Conservation (phyloP, 768 basidiomycete species). For the Trametes sanguinea region DNA sequence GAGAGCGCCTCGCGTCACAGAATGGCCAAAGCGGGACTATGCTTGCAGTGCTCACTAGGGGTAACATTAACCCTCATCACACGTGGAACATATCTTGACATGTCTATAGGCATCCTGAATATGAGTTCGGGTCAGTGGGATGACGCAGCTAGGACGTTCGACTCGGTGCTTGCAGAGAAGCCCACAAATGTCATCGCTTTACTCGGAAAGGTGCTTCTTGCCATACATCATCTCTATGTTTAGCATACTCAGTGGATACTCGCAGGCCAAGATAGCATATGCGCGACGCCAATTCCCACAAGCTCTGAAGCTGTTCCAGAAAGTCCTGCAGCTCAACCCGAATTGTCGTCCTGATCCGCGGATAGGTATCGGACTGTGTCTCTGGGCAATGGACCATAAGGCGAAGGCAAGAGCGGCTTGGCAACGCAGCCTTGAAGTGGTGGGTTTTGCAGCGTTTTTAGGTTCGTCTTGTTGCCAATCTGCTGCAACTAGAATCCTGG, state of each 20-base stretch:
- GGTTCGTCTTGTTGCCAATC: background rate
- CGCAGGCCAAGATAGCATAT: constrained; percentile 80
- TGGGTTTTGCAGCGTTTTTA: constrained; percentile 40
- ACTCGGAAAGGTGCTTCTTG: constrained; percentile 67
- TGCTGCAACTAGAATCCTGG: constrained; percentile 59
- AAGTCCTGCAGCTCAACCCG: constrained; percentile 76
- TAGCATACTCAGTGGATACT: constrained; percentile 1
- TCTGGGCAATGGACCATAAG: constrained; percentile 88
- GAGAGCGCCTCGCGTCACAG: constrained; percentile 54
- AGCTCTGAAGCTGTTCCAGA: constrained; percentile 85
- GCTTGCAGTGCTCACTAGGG: constrained; percentile 66
- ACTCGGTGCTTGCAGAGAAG: constrained; percentile 72
- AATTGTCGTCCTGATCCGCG: constrained; percentile 88
- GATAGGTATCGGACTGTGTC: constrained; percentile 92
- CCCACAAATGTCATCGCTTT: constrained; percentile 88
- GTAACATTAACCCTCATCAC: constrained; percentile 36
- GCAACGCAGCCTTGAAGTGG: constrained; percentile 86
- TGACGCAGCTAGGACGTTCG: constrained; percentile 80
- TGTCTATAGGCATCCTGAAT: constrained; percentile 69
- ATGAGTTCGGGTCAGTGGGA: constrained; percentile 80
- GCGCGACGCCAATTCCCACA: constrained; percentile 73
- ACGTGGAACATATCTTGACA: background rate
- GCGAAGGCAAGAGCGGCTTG: constrained; percentile 85
- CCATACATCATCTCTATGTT: background rate
- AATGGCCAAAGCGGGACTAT: constrained; percentile 59